A percentile compares a stretch with the other conserved stretches of the same genome.
These are phyloP conservation scores for Russula sp. DNA, from an alignment of 768 basidiomycete genomes.

Conservation along the genomic window DNA sequence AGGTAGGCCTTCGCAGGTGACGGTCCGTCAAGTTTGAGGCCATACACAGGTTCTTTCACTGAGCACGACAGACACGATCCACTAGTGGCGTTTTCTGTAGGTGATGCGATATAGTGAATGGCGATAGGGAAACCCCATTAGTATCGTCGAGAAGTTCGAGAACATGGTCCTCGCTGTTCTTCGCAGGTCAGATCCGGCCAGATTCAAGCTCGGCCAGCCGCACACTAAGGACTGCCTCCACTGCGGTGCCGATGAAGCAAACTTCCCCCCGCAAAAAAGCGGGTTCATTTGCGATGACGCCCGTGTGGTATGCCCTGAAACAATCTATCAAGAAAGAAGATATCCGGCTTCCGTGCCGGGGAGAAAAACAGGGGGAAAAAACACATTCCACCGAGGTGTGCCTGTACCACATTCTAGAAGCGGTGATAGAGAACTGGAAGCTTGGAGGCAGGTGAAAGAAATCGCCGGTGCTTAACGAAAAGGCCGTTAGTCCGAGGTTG, in stretches of 20 bases:
- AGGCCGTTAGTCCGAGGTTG: background rate
- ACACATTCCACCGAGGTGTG: background rate
- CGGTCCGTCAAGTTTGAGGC: constrained; percentile 1
- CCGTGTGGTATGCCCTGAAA: background rate
- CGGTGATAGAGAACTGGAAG: constrained; percentile 11
- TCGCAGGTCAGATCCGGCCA: background rate
- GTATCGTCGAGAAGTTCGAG: background rate
- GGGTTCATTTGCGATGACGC: background rate
- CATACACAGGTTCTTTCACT: background rate
- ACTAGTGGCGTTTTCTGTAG: background rate
- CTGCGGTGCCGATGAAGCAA: background rate
- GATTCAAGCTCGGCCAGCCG: background rate
- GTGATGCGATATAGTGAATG: background rate
- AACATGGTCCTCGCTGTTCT: background rate
- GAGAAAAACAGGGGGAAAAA: background rate
- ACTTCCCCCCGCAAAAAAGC: background rate
- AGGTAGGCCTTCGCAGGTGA: background rate
- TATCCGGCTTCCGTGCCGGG: background rate
- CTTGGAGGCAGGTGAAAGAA: constrained; percentile 7
- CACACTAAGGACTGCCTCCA: background rate
- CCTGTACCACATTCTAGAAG: constrained; percentile 11
- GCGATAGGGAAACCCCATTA: background rate
- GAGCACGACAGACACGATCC: background rate
- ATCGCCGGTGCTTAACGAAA: constrained; percentile 3
- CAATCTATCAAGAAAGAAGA: constrained; percentile 14